phyloP scores from a whole-genome alignment of 2,329 filamentous ascomycete genomes.

The Akanthomyces muscarius region DNA sequence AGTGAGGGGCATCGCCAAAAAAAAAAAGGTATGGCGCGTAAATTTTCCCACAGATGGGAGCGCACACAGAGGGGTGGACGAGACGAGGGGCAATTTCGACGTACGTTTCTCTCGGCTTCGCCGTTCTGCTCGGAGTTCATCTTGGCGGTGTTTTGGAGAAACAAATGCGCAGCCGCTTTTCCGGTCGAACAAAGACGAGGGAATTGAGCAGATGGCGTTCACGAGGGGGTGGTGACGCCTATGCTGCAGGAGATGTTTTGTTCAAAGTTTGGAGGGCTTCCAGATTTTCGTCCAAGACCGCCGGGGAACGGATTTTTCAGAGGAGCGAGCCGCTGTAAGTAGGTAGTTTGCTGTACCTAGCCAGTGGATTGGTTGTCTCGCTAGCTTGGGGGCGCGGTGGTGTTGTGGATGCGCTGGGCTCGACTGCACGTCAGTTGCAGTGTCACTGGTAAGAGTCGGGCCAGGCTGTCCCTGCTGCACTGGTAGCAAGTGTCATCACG shows the following conservation, averaged over 20 bases:
- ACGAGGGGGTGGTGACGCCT: constrained; percentile 13
- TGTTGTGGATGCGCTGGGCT: not conserved
- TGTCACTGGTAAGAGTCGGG: not conserved
- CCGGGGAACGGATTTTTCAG: constrained; percentile 10
- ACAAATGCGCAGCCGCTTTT: constrained; percentile 8
- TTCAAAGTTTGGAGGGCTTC: constrained; percentile 8
- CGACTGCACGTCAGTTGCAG: not conserved
- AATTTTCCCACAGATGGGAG: constrained; percentile 13
- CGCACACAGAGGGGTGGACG: constrained; percentile 12
- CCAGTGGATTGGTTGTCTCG: not conserved
- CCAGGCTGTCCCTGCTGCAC: not conserved
- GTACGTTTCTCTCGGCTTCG: constrained; percentile 20
- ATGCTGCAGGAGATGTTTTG: constrained; percentile 14
- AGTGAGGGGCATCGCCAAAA: constrained; percentile 18
- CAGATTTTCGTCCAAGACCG: constrained; percentile 4
- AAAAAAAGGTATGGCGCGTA: constrained; percentile 8
- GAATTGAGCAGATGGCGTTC: constrained; percentile 13
- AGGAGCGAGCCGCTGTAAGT: not conserved
- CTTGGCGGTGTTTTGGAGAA: constrained; percentile 9
- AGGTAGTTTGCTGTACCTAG: not conserved
- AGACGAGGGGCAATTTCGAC: constrained; percentile 10
- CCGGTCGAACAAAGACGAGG: constrained; percentile 2
- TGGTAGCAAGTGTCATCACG: not conserved
- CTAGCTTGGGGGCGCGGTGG: not conserved
- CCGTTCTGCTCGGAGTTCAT: constrained; percentile 18